Conservation (phyloP, 192 early-diverging fungal genomes). For the Coemansia sp. region DNA sequence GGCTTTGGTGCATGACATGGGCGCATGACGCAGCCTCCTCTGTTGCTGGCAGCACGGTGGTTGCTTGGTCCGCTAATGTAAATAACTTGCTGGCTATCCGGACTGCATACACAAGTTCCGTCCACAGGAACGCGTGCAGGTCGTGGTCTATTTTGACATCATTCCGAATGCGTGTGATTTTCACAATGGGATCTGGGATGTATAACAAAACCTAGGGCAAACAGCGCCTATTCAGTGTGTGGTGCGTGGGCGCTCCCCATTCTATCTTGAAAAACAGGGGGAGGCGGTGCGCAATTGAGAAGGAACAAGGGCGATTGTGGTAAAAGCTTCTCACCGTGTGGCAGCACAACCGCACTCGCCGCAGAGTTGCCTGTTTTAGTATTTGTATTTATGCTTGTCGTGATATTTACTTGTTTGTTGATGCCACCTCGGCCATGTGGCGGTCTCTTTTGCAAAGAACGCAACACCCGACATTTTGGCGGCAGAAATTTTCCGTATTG, state of each 20-base stretch:
- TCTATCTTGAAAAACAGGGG: constrained; percentile 8
- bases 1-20: not conserved
- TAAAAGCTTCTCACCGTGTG: constrained; percentile 4
- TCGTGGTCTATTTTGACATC: not conserved
- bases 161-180: not conserved
- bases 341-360: not conserved
- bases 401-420: not conserved
- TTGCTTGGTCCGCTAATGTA: not conserved
- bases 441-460: not conserved
- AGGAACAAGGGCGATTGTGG: constrained; percentile 5
- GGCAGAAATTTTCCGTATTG: not conserved
- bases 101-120: not conserved
- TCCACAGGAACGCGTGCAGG: not conserved
- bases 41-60: not conserved
- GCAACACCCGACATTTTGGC: not conserved
- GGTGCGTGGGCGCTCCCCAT: not conserved
- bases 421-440: not conserved
- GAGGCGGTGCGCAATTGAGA: constrained; percentile 6
- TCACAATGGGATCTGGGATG: constrained; percentile 1
- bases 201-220: not conserved
- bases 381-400: not conserved
- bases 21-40: not conserved
- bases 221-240: not conserved
- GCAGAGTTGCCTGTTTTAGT: not conserved
- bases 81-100: not conserved